These are phyloP conservation scores for Rhytidhysteron rufulum DNA, from an alignment of 2,329 filamentous ascomycete genomes.

Conservation along the genomic window DNA sequence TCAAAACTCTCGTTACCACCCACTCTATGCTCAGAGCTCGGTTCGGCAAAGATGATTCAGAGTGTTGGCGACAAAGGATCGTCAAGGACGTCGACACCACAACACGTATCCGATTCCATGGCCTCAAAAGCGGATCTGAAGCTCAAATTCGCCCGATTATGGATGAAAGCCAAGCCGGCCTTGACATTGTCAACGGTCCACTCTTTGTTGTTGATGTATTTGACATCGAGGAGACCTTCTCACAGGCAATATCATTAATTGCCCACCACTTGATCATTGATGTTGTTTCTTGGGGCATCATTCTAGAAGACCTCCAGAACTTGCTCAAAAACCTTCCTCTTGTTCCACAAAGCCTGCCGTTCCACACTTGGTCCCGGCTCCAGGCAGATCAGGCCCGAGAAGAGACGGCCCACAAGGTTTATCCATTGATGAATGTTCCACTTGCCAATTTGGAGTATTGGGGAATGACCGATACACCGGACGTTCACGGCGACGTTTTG, in stretches of 20 bases:
- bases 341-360: slow-evolving; percentile 29
- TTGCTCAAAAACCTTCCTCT: slow-evolving; percentile 22
- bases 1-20: slow-evolving; percentile 27
- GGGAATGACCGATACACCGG: slow-evolving; percentile 31
- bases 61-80: slow-evolving; percentile 31
- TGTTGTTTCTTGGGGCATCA: slow-evolving; percentile 38
- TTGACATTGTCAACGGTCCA: slow-evolving; percentile 33
- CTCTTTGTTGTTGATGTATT: slow-evolving; percentile 43
- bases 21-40: slow-evolving; percentile 41
- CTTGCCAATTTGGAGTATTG: slow-evolving; percentile 32
- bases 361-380: slow-evolving; percentile 33
- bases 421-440: slow-evolving; percentile 24
- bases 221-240: slow-evolving; percentile 28
- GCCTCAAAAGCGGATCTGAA: slow-evolving; percentile 9
- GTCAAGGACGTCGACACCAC: slow-evolving; percentile 18
- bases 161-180: slow-evolving; percentile 25
- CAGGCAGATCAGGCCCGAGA: slow-evolving; percentile 26
- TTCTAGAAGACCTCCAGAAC: slow-evolving; percentile 36
- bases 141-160: slow-evolving; percentile 18
- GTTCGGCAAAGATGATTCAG: slow-evolving; percentile 24
- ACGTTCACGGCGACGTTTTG: slow-evolving; percentile 31
- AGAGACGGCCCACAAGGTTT: slow-evolving; percentile 18
- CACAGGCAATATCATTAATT: slow-evolving; percentile 32
- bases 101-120: slow-evolving; percentile 23
- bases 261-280: slow-evolving; percentile 36